Conservation (phyloP, 2,329 filamentous ascomycete genomes). For the Aspergillus proliferans region DNA sequence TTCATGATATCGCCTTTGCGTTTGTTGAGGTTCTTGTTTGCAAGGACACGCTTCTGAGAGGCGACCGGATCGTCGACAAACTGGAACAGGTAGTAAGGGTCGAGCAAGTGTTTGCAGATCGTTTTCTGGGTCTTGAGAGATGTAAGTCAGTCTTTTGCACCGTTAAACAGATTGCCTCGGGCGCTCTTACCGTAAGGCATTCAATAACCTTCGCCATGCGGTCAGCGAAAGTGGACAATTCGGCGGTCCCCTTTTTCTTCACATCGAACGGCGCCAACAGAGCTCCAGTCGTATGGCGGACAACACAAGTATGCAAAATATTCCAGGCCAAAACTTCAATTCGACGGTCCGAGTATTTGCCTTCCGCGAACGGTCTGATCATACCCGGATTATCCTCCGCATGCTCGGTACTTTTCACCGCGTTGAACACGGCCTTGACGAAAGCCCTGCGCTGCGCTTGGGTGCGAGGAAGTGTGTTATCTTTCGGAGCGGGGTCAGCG, state of each 20-base stretch:
- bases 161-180: not conserved
- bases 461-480: constrained; percentile 22
- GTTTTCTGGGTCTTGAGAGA: constrained; percentile 27
- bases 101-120: constrained; percentile 35
- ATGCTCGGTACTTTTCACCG: constrained; percentile 24
- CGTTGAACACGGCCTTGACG: constrained; percentile 24
- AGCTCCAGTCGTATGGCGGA: constrained; percentile 20
- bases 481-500: constrained; percentile 1
- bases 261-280: constrained; percentile 18
- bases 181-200: constrained; percentile 10
- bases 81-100: constrained; percentile 24
- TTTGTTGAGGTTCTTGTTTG: constrained; percentile 28
- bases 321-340: constrained; percentile 30
- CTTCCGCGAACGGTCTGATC: constrained; percentile 24
- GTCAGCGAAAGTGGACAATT: constrained; percentile 17
- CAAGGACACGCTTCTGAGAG: constrained; percentile 22
- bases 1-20: constrained; percentile 28
- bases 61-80: constrained; percentile 33
- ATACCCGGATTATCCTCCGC: constrained; percentile 27
- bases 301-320: constrained; percentile 19
- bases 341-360: constrained; percentile 15
- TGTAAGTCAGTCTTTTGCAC: not conserved
- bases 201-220: constrained; percentile 13
- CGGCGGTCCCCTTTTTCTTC: constrained; percentile 14
- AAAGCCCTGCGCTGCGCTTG: constrained; percentile 15